These are phyloP conservation scores for Biscogniauxia sp. DNA, from an alignment of 2,329 filamentous ascomycete species.

Conservation along the genomic window DNA sequence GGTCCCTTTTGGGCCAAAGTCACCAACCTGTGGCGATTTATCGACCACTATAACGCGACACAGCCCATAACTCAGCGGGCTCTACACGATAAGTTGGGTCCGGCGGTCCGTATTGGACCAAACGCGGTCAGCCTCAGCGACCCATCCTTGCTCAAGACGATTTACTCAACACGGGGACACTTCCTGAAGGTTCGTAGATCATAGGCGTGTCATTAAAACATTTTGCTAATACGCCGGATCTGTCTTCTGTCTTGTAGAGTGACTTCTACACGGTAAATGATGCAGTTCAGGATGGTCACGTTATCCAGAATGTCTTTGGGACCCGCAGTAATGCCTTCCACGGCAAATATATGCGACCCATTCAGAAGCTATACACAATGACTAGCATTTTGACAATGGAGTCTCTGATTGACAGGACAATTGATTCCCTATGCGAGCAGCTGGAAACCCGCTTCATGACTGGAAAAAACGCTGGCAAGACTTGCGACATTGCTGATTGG, in stretches of 20 bases:
- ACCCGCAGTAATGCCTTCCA: slow-evolving; percentile 19
- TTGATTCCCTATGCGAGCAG: slow-evolving; percentile 30
- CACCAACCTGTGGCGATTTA: slow-evolving; percentile 34
- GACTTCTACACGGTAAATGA: slow-evolving; percentile 19
- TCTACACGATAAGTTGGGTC: slow-evolving; percentile 38
- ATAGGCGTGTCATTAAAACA: background rate
- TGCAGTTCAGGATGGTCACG: slow-evolving; percentile 12
- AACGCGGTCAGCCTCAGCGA: slow-evolving; percentile 37
- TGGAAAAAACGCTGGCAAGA: slow-evolving; percentile 20
- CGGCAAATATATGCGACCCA: slow-evolving; percentile 12
- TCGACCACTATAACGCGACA: background rate
- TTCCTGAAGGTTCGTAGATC: slow-evolving; percentile 27
- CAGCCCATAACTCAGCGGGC: background rate
- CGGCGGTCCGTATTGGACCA: slow-evolving; percentile 41
- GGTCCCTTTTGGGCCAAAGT: slow-evolving; percentile 11
- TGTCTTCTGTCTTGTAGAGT: background rate
- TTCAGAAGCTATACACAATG: slow-evolving; percentile 30
- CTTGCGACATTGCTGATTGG: slow-evolving; percentile 41
- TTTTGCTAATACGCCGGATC: background rate
- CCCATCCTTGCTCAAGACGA: slow-evolving; percentile 35
- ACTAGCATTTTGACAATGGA: slow-evolving; percentile 21
- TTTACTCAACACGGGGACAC: slow-evolving; percentile 35
- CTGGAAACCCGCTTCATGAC: slow-evolving; percentile 35
- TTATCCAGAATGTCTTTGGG: slow-evolving; percentile 22
- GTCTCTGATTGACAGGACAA: slow-evolving; percentile 30